Evolutionary conservation across 2,329 filamentous ascomycete genomes (phyloP).

Genomic region (Aspergillus quadrilineatus): DNA sequence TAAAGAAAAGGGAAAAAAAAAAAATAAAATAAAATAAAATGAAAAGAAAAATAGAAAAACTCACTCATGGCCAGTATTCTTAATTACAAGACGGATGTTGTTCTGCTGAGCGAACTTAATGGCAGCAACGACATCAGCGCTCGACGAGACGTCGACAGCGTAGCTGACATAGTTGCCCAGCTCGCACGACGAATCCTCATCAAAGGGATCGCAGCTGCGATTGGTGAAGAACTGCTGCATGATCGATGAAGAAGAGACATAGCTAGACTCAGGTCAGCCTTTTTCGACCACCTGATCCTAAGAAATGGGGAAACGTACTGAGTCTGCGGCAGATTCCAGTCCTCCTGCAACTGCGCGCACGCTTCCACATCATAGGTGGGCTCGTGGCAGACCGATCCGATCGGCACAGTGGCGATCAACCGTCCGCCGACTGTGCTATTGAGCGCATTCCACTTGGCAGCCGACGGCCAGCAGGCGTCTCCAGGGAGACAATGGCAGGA

Average conservation of each 20-base stretch:
- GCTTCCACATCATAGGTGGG: slow-evolving; percentile 25
- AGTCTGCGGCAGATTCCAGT: slow-evolving; percentile 29
- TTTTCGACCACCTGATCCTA: neutral
- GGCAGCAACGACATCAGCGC: slow-evolving; percentile 29
- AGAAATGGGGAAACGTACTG: slow-evolving; percentile 22
- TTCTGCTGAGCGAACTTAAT: slow-evolving; percentile 47
- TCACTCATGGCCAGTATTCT: slow-evolving; percentile 45
- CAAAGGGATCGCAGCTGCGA: slow-evolving; percentile 34
- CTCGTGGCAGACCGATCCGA: slow-evolving; percentile 39
- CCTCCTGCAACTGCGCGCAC: slow-evolving; percentile 20
- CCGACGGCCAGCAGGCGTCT: slow-evolving; percentile 41
- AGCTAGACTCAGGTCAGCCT: slow-evolving; percentile 12
- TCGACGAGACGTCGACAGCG: slow-evolving; percentile 35
- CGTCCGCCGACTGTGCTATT: slow-evolving; percentile 40
- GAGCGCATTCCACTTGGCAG: slow-evolving; percentile 32
- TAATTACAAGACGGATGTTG: slow-evolving; percentile 53
- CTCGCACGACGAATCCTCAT: slow-evolving; percentile 22
- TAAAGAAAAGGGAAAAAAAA: too few species aligned
- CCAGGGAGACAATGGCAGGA: slow-evolving; percentile 32
- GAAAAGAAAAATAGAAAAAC: neutral
- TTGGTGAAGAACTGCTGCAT: slow-evolving; percentile 36
- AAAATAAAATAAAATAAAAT: too few species aligned
- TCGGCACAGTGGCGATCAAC: slow-evolving; percentile 40
- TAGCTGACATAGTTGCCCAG: slow-evolving; percentile 35
- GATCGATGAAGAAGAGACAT: slow-evolving; percentile 31